Conservation (phyloP, 768 basidiomycete genomes). For the Cyathus striatus region DNA sequence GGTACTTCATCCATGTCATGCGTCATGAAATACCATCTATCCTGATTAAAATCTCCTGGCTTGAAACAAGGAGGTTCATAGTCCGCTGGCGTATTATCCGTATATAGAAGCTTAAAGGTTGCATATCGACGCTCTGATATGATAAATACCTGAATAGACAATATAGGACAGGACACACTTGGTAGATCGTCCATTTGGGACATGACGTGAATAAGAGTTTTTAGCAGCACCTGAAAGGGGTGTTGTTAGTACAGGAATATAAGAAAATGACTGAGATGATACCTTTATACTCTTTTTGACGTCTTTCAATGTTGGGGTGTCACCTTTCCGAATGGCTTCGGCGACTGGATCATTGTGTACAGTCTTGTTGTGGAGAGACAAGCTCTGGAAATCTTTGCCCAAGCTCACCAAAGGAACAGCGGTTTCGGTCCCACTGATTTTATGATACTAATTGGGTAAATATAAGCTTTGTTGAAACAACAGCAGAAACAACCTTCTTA, state of each 20-base stretch:
- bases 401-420: constrained; percentile 72
- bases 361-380: constrained; percentile 30
- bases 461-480: background rate
- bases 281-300: constrained; percentile 83
- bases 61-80: constrained; percentile 84
- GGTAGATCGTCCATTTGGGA: constrained; percentile 78
- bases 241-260: background rate
- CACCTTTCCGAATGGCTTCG: constrained; percentile 54
- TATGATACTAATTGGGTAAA: constrained; percentile 53
- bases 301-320: constrained; percentile 68
- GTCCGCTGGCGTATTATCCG: constrained; percentile 69
- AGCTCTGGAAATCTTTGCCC: constrained; percentile 50
- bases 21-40: constrained; percentile 80
- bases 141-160: background rate
- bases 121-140: constrained; percentile 69
- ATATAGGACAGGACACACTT: constrained; percentile 45
- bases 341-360: constrained; percentile 50
- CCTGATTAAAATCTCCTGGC: constrained; percentile 63
- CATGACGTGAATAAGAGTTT: constrained; percentile 73
- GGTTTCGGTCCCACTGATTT: constrained; percentile 52
- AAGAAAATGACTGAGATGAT: background rate
- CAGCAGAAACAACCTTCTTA: constrained; percentile 16
- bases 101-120: constrained; percentile 87
- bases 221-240: constrained; percentile 56
- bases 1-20: constrained; percentile 69